Evolutionary conservation across 257 asterid species (phyloP).

Genomic region (Nicotiana obtusifolia): DNA sequence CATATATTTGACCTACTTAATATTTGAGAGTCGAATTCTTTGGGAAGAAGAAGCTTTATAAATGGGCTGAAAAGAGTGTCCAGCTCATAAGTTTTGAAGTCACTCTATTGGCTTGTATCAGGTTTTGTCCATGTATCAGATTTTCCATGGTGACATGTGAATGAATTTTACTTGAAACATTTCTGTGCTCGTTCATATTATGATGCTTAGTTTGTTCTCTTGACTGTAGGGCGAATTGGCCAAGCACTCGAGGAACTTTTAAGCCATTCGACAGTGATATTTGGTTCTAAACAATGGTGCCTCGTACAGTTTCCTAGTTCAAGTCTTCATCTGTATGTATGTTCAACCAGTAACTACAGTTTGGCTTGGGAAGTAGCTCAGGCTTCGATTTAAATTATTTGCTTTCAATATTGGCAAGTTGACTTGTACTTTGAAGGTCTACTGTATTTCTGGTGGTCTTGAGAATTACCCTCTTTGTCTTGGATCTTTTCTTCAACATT

Average conservation of each 20-base stretch:
- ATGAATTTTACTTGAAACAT: not conserved
- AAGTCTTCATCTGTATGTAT: not conserved
- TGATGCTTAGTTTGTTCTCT: not conserved
- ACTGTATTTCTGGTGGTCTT: not conserved
- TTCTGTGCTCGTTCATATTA: not conserved
- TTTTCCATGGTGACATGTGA: not conserved
- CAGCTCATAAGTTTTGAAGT: not conserved
- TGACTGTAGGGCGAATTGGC: conserved; percentile 13
- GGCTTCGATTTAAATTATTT: not conserved
- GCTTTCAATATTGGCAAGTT: too few species aligned
- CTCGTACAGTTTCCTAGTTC: not conserved
- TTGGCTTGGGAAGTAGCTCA: not conserved
- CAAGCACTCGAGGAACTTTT: conserved; percentile 3
- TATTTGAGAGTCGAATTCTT: not conserved
- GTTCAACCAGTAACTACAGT: not conserved
- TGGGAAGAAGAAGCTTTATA: not conserved
- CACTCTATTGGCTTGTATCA: not conserved
- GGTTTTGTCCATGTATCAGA: not conserved
- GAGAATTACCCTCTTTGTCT: too few species aligned
- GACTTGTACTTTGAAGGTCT: not conserved
- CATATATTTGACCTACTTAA: not conserved
- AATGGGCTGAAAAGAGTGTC: not conserved
- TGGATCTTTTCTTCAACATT: too few species aligned
- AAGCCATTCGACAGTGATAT: not conserved
- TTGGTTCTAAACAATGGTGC: not conserved